Conservation (phyloP, 257 asterid species). For the Solanum ahanhuiri region DNA sequence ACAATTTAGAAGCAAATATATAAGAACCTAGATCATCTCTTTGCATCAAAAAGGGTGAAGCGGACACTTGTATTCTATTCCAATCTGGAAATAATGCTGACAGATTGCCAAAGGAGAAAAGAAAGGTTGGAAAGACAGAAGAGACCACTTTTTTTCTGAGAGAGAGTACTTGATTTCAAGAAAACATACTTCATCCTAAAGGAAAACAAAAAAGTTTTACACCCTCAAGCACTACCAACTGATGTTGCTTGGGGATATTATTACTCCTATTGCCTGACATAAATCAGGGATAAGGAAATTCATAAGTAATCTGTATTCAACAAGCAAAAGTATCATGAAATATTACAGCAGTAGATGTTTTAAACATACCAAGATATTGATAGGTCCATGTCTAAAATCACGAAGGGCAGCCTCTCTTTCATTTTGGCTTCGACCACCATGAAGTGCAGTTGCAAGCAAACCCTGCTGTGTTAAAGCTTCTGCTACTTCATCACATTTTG, state of each 20-base stretch:
- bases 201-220: not conserved
- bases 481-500: slow-evolving; percentile 88
- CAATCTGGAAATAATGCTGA: not conserved
- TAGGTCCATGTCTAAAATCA: slow-evolving; percentile 71
- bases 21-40: not conserved
- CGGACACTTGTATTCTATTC: not conserved
- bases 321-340: not conserved
- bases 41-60: not conserved
- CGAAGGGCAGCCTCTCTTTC: slow-evolving; percentile 83
- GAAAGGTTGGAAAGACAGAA: not conserved
- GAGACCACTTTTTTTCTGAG: not conserved
- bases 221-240: not conserved
- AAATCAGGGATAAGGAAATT: not conserved
- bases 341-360: not conserved
- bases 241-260: not conserved
- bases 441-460: slow-evolving; percentile 71
- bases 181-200: not conserved
- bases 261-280: not conserved
- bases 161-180: not conserved
- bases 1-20: not conserved
- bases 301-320: not conserved
- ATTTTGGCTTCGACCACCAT: slow-evolving; percentile 89
- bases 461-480: slow-evolving; percentile 74
- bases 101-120: not conserved
- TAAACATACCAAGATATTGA: slow-evolving; percentile 50